phyloP scores from a whole-genome alignment of 2,329 filamentous ascomycete species.

The Aspergillus japonicus region DNA sequence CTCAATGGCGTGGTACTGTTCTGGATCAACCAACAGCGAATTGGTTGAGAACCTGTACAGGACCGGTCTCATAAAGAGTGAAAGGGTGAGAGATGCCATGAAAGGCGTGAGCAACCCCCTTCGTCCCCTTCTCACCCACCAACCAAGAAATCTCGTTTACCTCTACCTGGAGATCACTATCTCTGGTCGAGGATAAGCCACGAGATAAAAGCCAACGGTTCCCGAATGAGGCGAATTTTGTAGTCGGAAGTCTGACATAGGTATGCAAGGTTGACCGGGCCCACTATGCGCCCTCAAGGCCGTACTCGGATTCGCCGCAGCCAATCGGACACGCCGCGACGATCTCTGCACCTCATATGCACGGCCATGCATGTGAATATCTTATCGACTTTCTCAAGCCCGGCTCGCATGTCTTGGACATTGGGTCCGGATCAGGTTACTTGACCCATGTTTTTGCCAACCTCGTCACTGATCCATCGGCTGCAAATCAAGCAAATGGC shows the following conservation, averaged over 20 bases:
- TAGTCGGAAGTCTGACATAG: constrained; percentile 10
- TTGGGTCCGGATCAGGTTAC: constrained; percentile 77
- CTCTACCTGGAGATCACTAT: background rate
- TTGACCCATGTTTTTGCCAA: constrained; percentile 85
- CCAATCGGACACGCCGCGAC: constrained; percentile 66
- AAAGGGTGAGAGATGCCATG: constrained; percentile 76
- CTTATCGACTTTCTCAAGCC: constrained; percentile 59
- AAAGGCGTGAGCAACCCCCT: constrained; percentile 54
- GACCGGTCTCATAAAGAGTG: constrained; percentile 70
- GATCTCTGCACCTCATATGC: constrained; percentile 73
- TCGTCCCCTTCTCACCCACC: background rate
- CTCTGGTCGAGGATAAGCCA: background rate
- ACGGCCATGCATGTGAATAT: constrained; percentile 63
- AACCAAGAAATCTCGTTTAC: background rate
- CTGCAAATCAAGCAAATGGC: constrained; percentile 35
- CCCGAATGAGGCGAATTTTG: background rate
- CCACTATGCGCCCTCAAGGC: constrained; percentile 69
- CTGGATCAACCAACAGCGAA: constrained; percentile 69
- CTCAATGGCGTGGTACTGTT: constrained; percentile 86
- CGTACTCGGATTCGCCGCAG: constrained; percentile 75
- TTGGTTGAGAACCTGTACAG: constrained; percentile 75
- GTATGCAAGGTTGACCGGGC: constrained; percentile 73
- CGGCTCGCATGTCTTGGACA: constrained; percentile 63
- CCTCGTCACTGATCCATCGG: constrained; percentile 52
- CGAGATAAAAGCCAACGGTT: background rate